Evolutionary conservation across 164 flowering plant genomes (phyloP), one percentile per base, ranked within the genome.

Genomic region (Hamamelis virginiana): DNA sequence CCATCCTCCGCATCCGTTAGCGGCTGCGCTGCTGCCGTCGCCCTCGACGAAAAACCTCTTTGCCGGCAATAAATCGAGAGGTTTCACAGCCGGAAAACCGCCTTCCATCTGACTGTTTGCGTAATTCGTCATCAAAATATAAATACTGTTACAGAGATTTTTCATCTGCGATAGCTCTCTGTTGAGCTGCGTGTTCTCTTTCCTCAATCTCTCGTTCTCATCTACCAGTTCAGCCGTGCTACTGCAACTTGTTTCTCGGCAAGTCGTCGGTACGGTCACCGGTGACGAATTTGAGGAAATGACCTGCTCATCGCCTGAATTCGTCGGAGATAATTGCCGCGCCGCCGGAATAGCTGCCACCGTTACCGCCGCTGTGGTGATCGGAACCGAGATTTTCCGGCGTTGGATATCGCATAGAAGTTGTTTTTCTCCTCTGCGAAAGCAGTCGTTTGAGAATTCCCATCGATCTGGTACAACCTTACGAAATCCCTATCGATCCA

Each of bases 191-290:
- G 67, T 28, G 74, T 94, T 94, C 81, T 91, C 91, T 63, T 67
- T 87, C 72, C 86, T 81, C 67, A 94, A 64, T 51, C 88, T 71
- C 68, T 91, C 92, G 82, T 94, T 94, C 72, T 94, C 97, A 48
- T 89, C 93, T 0, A 87, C 22, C 10, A 94, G 76, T 73, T 90
- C 91, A 4, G 80, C 77, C 5, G 74, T 77, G 21, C 69, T 74
- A 4, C 64, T 69, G 51, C 53, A 58, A 41, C 74, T 75, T 1
- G 51, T 66, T 14, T 55, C 62, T 0, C 74, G 48, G 52, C 71
- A 61, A 10, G 33, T 14, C 38, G 66, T 38, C 62, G 51, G 63
- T 22, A 1, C 41, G 4, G 81, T 22, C 5, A 14, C 68, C 13
- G 86, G 85, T 6, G 86, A 72, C 9, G 88, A 79, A 48, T 59